phyloP scores from a whole-genome alignment of 306 rosid genomes.

The Prunus armeniaca region DNA sequence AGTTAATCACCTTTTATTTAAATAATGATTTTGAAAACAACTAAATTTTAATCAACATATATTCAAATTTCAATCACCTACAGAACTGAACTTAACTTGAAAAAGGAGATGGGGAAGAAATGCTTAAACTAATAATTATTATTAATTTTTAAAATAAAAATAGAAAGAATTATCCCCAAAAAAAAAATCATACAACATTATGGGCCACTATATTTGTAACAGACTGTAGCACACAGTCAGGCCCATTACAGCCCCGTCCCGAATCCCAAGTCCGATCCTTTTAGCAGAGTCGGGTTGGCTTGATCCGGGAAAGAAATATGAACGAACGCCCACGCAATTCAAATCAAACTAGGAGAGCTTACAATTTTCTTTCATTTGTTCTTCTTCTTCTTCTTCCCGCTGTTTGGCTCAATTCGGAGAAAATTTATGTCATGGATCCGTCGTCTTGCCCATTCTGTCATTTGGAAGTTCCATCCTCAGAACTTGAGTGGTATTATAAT shows the following conservation, averaged over 20 bases:
- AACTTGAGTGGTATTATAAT: conserved; percentile 41
- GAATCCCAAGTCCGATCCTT: too few relatives aligned
- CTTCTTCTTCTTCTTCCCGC: neutral
- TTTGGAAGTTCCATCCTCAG: conserved; percentile 38
- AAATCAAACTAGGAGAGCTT: neutral
- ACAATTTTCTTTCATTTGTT: neutral
- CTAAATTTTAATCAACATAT: neutral
- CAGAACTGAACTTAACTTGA: neutral
- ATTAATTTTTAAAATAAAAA: too few relatives aligned
- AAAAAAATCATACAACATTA: too few relatives aligned
- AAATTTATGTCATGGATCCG: conserved; percentile 21
- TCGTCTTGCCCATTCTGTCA: conserved; percentile 56
- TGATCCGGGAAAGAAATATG: neutral
- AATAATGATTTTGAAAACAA: neutral
- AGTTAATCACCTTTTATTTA: neutral
- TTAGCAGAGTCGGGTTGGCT: neutral
- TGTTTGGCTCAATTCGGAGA: neutral
- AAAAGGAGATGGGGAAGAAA: neutral
- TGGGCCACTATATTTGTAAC: too few relatives aligned
- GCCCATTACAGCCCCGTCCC: too few relatives aligned
- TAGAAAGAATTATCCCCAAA: too few relatives aligned
- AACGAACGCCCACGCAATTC: neutral
- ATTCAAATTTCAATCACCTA: neutral
- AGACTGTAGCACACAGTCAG: too few relatives aligned
- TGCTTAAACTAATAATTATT: too few relatives aligned